Percentiles rank a stretch among this genome's conserved stretches.
These are phyloP conservation scores for Lentinula novae-zelandiae DNA, from an alignment of 1,284 basidiomycete species.

Conservation along the genomic window DNA sequence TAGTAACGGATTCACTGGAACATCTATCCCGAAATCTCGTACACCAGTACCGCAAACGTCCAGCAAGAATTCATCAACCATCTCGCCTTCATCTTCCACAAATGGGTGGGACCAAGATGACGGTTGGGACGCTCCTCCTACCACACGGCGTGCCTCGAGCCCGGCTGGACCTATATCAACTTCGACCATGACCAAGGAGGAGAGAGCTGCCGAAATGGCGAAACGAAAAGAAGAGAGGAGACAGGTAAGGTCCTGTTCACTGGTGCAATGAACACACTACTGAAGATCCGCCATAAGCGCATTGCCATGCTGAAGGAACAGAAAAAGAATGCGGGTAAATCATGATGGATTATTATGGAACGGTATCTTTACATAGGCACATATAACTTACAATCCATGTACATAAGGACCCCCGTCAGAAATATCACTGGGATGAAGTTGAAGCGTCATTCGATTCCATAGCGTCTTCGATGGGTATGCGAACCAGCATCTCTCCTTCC, in stretches of 20 bases:
- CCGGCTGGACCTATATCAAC: constrained; percentile 23
- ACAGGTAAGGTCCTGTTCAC: constrained; percentile 43
- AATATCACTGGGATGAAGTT: constrained; percentile 4
- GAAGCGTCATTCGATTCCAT: constrained; percentile 23
- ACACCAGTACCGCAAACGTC: constrained; percentile 3
- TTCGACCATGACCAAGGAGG: constrained; percentile 71
- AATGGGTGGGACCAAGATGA: constrained; percentile 20
- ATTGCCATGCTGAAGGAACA: constrained; percentile 71
- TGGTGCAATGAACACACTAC: background rate
- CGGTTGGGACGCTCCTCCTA: constrained; percentile 17
- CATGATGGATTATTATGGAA: constrained; percentile 1
- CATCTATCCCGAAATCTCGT: constrained; percentile 2
- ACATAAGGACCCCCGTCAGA: background rate
- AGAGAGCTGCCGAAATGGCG: constrained; percentile 86
- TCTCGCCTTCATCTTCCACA: constrained; percentile 9
- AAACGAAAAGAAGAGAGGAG: constrained; percentile 85
- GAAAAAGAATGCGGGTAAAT: constrained; percentile 41
- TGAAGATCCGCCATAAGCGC: constrained; percentile 37
- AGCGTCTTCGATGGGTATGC: constrained; percentile 57
- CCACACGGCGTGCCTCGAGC: constrained; percentile 15
- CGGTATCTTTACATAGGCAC: background rate
- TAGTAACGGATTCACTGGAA: background rate
- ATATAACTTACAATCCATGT: background rate
- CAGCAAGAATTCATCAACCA: constrained; percentile 13
- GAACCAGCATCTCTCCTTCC: constrained; percentile 44